Evolutionary conservation across 2,329 filamentous ascomycete species (phyloP).

Genomic region (Chalara sp.): DNA sequence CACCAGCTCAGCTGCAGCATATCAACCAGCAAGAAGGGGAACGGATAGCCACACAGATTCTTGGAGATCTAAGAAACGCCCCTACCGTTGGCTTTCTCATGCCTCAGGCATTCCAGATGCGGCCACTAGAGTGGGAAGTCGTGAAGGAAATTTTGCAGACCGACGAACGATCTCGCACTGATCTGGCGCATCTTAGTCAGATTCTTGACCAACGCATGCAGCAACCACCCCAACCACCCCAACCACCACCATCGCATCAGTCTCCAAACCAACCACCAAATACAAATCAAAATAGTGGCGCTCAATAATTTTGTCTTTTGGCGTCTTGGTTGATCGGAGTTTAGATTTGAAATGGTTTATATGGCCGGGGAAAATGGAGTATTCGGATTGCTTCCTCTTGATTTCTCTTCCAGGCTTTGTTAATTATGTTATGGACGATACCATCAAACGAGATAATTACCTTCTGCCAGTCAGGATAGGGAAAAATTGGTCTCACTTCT

Average conservation of each 20-base stretch:
- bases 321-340: too few species aligned
- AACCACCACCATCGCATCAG: not conserved
- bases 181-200: slow-evolving; percentile 45
- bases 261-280: too few species aligned
- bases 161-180: slow-evolving; percentile 21
- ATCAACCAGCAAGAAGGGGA: slow-evolving; percentile 46
- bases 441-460: too few species aligned
- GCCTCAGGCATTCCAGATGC: slow-evolving; percentile 61
- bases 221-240: not conserved
- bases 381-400: too few species aligned
- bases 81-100: slow-evolving; percentile 65
- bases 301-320: too few species aligned
- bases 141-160: slow-evolving; percentile 44
- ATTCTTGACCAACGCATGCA: slow-evolving; percentile 37
- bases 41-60: slow-evolving; percentile 52
- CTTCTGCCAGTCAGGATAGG: too few species aligned
- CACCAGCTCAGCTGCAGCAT: slow-evolving; percentile 31
- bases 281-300: too few species aligned
- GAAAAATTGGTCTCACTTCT: too few species aligned
- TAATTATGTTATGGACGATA: too few species aligned
- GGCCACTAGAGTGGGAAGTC: slow-evolving; percentile 66
- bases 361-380: too few species aligned
- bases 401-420: too few species aligned
- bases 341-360: too few species aligned
- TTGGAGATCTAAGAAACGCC: slow-evolving; percentile 53